Percentiles rank a stretch among this genome's conserved stretches.
Evolutionary conservation across 2,329 filamentous ascomycete species (phyloP).

Genomic region (Xylariaceae sp.): DNA sequence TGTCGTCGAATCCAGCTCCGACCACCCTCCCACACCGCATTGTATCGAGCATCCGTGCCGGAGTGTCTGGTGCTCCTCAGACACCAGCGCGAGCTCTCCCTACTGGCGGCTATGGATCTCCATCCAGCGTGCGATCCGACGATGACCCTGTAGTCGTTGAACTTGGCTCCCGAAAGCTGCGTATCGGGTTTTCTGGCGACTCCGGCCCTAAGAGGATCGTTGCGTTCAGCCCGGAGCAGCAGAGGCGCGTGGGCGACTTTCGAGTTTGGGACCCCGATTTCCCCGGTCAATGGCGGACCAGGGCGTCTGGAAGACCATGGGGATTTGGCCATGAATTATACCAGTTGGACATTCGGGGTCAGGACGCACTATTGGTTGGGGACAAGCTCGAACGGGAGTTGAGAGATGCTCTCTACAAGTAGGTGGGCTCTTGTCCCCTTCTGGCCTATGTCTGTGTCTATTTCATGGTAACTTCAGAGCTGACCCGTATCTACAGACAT

Average conservation of each 20-base stretch:
- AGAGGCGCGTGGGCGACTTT: conserved; percentile 76
- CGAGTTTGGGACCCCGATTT: conserved; percentile 59
- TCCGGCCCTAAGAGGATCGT: conserved; percentile 65
- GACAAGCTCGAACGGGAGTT: conserved; percentile 83
- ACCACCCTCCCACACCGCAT: conserved; percentile 49
- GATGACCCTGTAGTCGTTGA: conserved; percentile 84
- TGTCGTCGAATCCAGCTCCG: conserved; percentile 40
- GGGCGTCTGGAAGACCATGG: conserved; percentile 50
- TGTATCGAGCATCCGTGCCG: conserved; percentile 51
- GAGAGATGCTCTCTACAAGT: conserved; percentile 77
- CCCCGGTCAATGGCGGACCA: conserved; percentile 42
- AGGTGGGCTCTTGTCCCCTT: conserved; percentile 41
- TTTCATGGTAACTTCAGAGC: not conserved
- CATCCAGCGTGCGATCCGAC: conserved; percentile 61
- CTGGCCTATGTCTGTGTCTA: not conserved
- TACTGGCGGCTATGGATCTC: conserved; percentile 49
- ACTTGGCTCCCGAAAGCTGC: conserved; percentile 70
- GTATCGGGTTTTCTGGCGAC: conserved; percentile 83
- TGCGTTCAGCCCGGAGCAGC: conserved; percentile 68
- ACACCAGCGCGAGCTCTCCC: conserved; percentile 50
- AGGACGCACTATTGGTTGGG: conserved; percentile 73
- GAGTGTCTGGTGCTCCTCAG: conserved; percentile 45
- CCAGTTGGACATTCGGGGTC: conserved; percentile 63
- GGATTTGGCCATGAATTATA: conserved; percentile 68
- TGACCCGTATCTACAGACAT: conserved; percentile 38